Evolutionary conservation across 2,329 filamentous ascomycete genomes (phyloP).

Genomic region (Xylariales sp.): DNA sequence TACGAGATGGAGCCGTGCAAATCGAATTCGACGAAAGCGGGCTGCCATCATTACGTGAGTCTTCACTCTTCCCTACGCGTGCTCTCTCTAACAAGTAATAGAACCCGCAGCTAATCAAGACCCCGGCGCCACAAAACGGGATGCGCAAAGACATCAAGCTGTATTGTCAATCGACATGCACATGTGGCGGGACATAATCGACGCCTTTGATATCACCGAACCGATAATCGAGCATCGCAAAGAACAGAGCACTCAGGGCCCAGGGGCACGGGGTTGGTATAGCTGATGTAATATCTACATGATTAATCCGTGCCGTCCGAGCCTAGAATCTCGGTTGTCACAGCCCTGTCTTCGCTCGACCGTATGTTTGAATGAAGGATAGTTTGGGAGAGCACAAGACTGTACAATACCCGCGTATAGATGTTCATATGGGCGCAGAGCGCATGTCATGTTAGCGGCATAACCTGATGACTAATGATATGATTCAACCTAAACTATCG

Average conservation of each 20-base stretch:
- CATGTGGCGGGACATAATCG: conserved; percentile 82
- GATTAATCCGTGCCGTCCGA: neutral
- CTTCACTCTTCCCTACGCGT: too few species aligned
- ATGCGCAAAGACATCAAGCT: conserved; percentile 80
- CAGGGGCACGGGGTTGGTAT: conserved; percentile 74
- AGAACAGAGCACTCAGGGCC: conserved; percentile 64
- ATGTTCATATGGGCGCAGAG: conserved; percentile 18
- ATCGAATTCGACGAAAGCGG: conserved; percentile 79
- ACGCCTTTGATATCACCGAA: conserved; percentile 79
- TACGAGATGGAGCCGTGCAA: conserved; percentile 83
- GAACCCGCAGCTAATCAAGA: conserved; percentile 55
- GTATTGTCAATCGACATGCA: conserved; percentile 89
- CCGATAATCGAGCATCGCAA: conserved; percentile 86
- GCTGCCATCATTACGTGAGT: conserved; percentile 84
- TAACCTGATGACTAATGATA: conserved; percentile 22
- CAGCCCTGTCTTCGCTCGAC: neutral
- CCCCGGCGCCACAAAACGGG: conserved; percentile 58
- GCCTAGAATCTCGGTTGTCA: neutral
- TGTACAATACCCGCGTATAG: conserved; percentile 30
- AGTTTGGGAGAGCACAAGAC: neutral
- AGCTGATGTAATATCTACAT: conserved; percentile 53
- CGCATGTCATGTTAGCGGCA: conserved; percentile 14
- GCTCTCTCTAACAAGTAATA: conserved; percentile 41
- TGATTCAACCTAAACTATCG: neutral
- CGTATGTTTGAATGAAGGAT: neutral